A percentile compares a stretch with the other conserved stretches of the same genome.
phyloP scores from a whole-genome alignment of 2,329 filamentous ascomycete species.

The Akanthomyces lecanii region DNA sequence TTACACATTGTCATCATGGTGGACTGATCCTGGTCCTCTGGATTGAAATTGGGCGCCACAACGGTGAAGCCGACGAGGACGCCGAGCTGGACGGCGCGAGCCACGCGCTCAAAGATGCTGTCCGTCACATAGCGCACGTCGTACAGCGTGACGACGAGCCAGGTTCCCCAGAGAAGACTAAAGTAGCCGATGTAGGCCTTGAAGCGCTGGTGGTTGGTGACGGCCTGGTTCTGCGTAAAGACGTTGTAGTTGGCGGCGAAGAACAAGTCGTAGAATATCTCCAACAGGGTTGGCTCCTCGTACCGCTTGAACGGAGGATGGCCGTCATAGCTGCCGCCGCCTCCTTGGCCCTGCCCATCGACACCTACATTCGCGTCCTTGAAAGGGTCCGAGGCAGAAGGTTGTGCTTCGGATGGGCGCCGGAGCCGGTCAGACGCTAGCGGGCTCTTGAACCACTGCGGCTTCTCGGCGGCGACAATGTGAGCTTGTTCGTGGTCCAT shows the following conservation, averaged over 20 bases:
- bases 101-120: slow-evolving; percentile 57
- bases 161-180: slow-evolving; percentile 63
- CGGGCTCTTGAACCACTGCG: slow-evolving; percentile 12
- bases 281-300: slow-evolving; percentile 33
- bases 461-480: slow-evolving; percentile 10
- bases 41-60: slow-evolving; percentile 46
- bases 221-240: slow-evolving; percentile 39
- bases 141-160: slow-evolving; percentile 60
- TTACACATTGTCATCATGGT: slow-evolving; percentile 40
- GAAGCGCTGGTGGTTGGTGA: slow-evolving; percentile 31
- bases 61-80: slow-evolving; percentile 63
- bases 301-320: slow-evolving; percentile 19
- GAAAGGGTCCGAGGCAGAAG: not conserved
- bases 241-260: slow-evolving; percentile 59
- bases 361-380: not conserved
- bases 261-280: slow-evolving; percentile 38
- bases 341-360: not conserved
- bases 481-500: slow-evolving; percentile 13
- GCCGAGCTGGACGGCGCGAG: slow-evolving; percentile 57
- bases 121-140: slow-evolving; percentile 64
- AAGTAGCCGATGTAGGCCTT: slow-evolving; percentile 36
- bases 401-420: not conserved
- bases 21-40: slow-evolving; percentile 32
- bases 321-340: not conserved
- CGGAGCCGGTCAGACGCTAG: slow-evolving; percentile 4